Base-by-base conservation (phyloP, 352 stramenopile genomes). In the Blastocystis sp. region DNA sequence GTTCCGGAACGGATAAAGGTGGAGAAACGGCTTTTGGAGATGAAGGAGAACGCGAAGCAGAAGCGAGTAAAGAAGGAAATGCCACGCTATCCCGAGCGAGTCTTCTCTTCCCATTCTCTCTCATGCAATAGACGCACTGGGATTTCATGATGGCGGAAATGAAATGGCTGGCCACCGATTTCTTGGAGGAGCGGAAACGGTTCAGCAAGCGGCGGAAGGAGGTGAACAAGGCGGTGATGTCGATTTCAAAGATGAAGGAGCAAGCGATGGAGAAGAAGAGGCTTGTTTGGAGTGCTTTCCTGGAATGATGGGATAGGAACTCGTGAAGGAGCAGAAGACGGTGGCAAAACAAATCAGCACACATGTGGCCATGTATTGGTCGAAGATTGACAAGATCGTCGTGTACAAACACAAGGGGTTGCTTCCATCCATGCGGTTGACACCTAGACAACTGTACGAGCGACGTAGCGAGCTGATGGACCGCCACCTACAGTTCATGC, bases 321-420 rank as follows among this genome's bases (percentile, higher is more conserved):
- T 80, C 9, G 28, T 45, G 24, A 17, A 43, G 2, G 66, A 90
- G 40, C 17, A 54, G 38, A 54, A 42, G 71, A 40, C 62, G 48
- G 65, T 89, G 61, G 61, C 40, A 48, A 34, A 89, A 88, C 81
- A 60, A 74, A 45, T 90, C 52, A 21, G 93, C 92, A 0, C 92
- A 92, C 66, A 92, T 98, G 93, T 98, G 9, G 94, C 95, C 69
- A 93, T 94, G 43, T 98, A 97, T 76, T 99, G 97, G 96, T 91
- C 90, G 57, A 98, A 99, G 90, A 97, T 99, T 84, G 96, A 99
- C 92, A 95, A 97, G 88, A 93, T 99, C 69, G 95, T 99, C 70
- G 93, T 93, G 34, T 98, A 97, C 90, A 98, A 98, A 91, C 94
- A 98, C 90, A 97, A 97, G 89, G 48, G 77, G 48, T 87, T 43